phyloP scores from a whole-genome alignment of 495 filamentous ascomycete genomes.

The Hyaloscypha variabilis region DNA sequence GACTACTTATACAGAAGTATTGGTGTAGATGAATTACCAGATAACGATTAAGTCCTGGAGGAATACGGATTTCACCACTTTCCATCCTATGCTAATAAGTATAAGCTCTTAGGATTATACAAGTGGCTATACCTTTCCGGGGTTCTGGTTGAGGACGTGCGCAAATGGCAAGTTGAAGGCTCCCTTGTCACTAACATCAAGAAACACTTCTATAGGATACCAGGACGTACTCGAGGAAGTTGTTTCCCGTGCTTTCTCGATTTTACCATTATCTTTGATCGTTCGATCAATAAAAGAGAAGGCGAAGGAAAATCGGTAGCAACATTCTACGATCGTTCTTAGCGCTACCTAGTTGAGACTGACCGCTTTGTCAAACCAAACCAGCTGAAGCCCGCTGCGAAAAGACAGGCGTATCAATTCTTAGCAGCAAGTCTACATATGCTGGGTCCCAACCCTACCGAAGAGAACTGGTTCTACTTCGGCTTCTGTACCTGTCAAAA shows the following conservation, averaged over 20 bases:
- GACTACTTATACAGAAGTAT: constrained; percentile 35
- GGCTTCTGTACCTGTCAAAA: constrained; percentile 35
- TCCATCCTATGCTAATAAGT: constrained; percentile 15
- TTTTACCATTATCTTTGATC: constrained; percentile 32
- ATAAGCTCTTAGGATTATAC: constrained; percentile 34
- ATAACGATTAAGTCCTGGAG: constrained; percentile 37
- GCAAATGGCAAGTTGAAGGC: constrained; percentile 32
- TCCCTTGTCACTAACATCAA: constrained; percentile 34
- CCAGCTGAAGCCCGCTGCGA: constrained; percentile 35
- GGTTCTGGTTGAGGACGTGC: constrained; percentile 32
- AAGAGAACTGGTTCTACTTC: constrained; percentile 34
- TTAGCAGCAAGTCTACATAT: constrained; percentile 29
- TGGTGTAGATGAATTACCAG: constrained; percentile 32
- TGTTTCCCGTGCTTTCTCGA: constrained; percentile 40
- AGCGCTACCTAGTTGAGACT: too few species aligned
- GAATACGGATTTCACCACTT: constrained; percentile 35
- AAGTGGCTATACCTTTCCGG: constrained; percentile 29
- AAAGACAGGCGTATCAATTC: too few species aligned
- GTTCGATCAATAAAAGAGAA: too few species aligned
- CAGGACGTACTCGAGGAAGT: constrained; percentile 24
- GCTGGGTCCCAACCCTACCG: constrained; percentile 26
- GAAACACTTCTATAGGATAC: constrained; percentile 25
- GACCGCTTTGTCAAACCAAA: constrained; percentile 35
- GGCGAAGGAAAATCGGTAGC: constrained; percentile 33
- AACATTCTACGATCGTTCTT: too few species aligned